These are phyloP conservation scores for Botrytis tulipae DNA, from an alignment of 2,329 filamentous ascomycete species.

Conservation along the genomic window DNA sequence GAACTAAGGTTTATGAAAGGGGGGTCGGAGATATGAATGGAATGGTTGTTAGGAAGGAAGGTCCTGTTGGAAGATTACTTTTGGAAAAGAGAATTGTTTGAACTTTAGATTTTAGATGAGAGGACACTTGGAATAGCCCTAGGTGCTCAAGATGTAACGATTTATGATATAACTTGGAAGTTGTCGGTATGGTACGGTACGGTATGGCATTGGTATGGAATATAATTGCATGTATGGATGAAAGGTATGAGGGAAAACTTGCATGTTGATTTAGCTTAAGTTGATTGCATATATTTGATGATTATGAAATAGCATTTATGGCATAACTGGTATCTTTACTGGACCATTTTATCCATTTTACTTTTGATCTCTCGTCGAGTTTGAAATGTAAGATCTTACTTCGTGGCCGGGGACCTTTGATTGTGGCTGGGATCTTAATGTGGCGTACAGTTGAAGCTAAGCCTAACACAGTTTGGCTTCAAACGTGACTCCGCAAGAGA, in stretches of 20 bases:
- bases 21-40: conserved; percentile 29
- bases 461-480: neutral
- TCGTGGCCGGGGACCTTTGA: neutral
- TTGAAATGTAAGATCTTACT: neutral
- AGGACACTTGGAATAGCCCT: neutral
- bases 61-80: conserved; percentile 49
- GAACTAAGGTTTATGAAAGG: conserved; percentile 36
- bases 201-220: conserved; percentile 2
- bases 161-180: neutral
- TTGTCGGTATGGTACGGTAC: neutral
- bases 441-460: neutral
- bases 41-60: conserved; percentile 49
- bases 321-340: neutral
- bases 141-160: neutral
- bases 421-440: neutral
- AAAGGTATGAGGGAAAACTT: neutral
- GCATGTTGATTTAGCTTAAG: neutral
- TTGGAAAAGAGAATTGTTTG: conserved; percentile 44
- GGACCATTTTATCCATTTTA: neutral
- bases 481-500: neutral
- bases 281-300: neutral
- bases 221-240: neutral
- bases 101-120: neutral
- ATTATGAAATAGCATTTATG: neutral
- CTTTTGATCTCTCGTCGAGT: neutral